Base-by-base conservation (phyloP, 352 stramenopile genomes). In the Pythium dissimile region DNA sequence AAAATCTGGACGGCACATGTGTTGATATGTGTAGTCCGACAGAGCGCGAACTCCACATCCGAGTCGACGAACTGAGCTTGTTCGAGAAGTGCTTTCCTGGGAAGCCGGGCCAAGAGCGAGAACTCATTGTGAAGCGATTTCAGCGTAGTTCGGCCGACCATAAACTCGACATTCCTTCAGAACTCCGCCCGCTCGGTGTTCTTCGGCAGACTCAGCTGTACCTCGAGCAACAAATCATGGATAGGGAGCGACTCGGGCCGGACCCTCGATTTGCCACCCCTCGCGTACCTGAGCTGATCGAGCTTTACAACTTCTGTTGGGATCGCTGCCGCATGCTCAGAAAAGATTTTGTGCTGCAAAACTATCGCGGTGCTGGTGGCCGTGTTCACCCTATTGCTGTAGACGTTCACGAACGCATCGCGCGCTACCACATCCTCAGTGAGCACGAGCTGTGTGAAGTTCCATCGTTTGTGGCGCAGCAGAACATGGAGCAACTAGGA, bases 271-370 rank as follows among this genome's bases (percentile, higher is more conserved):
- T 95, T 41, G 75, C 83, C 13, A 69, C 76, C 9, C 86, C 86
- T 38, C 78, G 86, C 26, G 53, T 72, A 0, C 84, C 86, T 10
- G 86, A 94, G 38, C 44, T 80, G 10, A 91, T 95, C 24, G 86
- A 94, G 67, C 72, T 98, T n/a, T 98, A 98, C 79, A 95, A 98
- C 50, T 98, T 98, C 47, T 97, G 97, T 51, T 98, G 94, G 94
- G 91, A 98, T 71, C 79, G 95, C 9, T 97, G 89, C 47, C 84
- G 94, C 31, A 98, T 98, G 93, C 94, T 98, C 61, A 88, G 93
- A 35, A 98, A 98, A 57, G 95, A 98, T 59, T 98, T 98, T 46
- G 93, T 97, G 23, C 71, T 98, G 11, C 94, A 98, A 61, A 98
- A 98, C 69, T 98, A 98, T 57, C 92, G 95, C 38, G 95, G 86